Evolutionary conservation across 768 basidiomycete genomes (phyloP).

Genomic region (Pisolithus marmoratus): DNA sequence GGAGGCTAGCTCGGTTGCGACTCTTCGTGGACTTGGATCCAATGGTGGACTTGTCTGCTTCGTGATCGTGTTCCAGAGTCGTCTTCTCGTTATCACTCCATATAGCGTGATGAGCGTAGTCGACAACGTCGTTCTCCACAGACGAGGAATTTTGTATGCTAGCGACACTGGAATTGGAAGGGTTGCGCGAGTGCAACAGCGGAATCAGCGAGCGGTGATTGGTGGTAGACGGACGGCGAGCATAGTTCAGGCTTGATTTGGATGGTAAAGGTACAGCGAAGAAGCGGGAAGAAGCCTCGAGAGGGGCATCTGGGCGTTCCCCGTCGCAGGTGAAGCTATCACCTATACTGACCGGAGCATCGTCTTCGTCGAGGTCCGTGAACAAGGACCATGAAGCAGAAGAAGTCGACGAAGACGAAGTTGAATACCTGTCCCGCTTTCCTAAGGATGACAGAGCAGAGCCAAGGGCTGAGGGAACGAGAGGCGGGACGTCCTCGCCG

Average conservation of each 20-base stretch:
- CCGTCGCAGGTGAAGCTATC: slow-evolving; percentile 27
- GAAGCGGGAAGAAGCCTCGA: slow-evolving; percentile 42
- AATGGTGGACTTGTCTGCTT: slow-evolving; percentile 23
- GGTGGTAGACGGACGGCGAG: slow-evolving; percentile 65
- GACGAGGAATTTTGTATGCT: slow-evolving; percentile 29
- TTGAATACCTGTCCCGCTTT: slow-evolving; percentile 44
- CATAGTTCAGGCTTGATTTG: slow-evolving; percentile 52
- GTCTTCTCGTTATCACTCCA: slow-evolving; percentile 27
- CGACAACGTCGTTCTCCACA: slow-evolving; percentile 35
- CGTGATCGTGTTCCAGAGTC: slow-evolving; percentile 20
- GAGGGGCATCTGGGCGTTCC: slow-evolving; percentile 30
- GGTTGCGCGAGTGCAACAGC: slow-evolving; percentile 47
- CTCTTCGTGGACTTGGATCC: slow-evolving; percentile 41
- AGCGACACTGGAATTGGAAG: slow-evolving; percentile 38
- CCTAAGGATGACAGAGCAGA: slow-evolving; percentile 42
- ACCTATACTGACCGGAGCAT: slow-evolving; percentile 29
- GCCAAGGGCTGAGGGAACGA: slow-evolving; percentile 55
- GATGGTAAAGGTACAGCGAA: slow-evolving; percentile 28
- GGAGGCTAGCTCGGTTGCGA: slow-evolving; percentile 68
- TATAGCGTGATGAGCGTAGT: slow-evolving; percentile 32
- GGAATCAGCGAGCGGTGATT: slow-evolving; percentile 62
- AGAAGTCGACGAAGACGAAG: slow-evolving; percentile 59
- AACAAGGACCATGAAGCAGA: slow-evolving; percentile 62
- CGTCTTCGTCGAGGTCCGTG: slow-evolving; percentile 61
- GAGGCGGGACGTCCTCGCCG: slow-evolving; percentile 61